Percentiles rank a stretch among this genome's conserved stretches.
Evolutionary conservation across 1,139 yeast genomes (phyloP).

Genomic region (Candida anutae): DNA sequence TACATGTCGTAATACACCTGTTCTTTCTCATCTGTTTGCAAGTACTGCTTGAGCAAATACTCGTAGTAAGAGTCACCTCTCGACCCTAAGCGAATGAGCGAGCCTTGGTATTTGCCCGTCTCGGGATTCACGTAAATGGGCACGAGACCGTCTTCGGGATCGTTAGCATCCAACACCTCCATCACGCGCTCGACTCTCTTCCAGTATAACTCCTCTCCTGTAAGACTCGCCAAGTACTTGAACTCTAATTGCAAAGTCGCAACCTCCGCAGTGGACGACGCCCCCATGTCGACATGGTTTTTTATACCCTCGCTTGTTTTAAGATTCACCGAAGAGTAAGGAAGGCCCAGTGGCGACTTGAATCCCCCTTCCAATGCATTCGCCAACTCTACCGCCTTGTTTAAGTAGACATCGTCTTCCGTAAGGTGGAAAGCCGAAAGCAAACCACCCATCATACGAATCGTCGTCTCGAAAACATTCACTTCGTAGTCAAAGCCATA

Average conservation of each 20-base stretch:
- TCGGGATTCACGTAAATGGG: conserved; percentile 77
- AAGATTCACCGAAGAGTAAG: conserved; percentile 74
- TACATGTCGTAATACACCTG: conserved; percentile 66
- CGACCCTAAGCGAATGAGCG: conserved; percentile 70
- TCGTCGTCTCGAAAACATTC: conserved; percentile 87
- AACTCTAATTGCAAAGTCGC: conserved; percentile 84
- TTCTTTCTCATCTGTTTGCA: conserved; percentile 64
- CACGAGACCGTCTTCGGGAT: conserved; percentile 67
- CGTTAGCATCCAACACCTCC: conserved; percentile 49
- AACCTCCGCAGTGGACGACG: conserved; percentile 82
- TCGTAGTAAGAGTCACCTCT: conserved; percentile 94
- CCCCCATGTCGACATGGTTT: conserved; percentile 60
- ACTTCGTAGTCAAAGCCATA: conserved; percentile 61
- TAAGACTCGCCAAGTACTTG: conserved; percentile 70
- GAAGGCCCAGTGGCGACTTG: conserved; percentile 57
- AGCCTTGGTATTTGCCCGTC: conserved; percentile 61
- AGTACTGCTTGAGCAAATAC: conserved; percentile 76
- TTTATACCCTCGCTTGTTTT: conserved; percentile 51
- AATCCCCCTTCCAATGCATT: conserved; percentile 62
- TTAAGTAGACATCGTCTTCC: conserved; percentile 61
- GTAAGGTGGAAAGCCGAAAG: conserved; percentile 74
- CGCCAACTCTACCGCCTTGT: conserved; percentile 72
- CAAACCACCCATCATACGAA: conserved; percentile 88
- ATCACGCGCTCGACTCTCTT: conserved; percentile 66
- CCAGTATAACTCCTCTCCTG: conserved; percentile 80